A percentile compares a stretch with the other conserved stretches of the same genome.
Conservation (phyloP, 768 basidiomycete genomes). For the Wakefieldia striispora region DNA sequence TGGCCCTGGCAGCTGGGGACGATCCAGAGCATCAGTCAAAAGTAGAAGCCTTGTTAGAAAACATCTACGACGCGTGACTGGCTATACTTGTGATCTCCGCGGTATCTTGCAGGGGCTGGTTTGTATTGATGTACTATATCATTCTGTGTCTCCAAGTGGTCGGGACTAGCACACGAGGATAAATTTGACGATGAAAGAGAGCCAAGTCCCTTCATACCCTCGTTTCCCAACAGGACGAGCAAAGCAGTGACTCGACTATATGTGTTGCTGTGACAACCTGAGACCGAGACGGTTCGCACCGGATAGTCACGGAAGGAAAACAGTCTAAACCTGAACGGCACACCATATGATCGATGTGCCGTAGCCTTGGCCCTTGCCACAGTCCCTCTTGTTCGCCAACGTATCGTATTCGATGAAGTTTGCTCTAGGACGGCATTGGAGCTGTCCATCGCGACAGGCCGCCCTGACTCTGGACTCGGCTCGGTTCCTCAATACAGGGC, state of each 20-base stretch:
- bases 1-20: slow-evolving; percentile 25
- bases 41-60: slow-evolving; percentile 50
- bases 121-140: not conserved
- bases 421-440: slow-evolving; percentile 10
- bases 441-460: slow-evolving; percentile 9
- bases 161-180: no score
- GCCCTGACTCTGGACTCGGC: slow-evolving; percentile 13
- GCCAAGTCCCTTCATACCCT: no score
- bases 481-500: slow-evolving; percentile 3
- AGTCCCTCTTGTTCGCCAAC: not conserved
- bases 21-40: slow-evolving; percentile 35
- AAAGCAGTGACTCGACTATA: no score
- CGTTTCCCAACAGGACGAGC: no score
- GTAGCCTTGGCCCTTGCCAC: slow-evolving; percentile 4
- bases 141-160: not conserved
- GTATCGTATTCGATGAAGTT: slow-evolving; percentile 14
- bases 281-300: not conserved
- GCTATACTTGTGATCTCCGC: no score
- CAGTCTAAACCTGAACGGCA: not conserved
- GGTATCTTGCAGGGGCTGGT: not conserved
- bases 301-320: not conserved
- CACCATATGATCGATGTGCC: slow-evolving; percentile 7
- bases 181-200: not conserved
- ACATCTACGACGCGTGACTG: slow-evolving; percentile 34
- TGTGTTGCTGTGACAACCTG: not conserved